These are phyloP conservation scores for Quercus dentata DNA, from an alignment of 306 rosid species.

Conservation along the genomic window DNA sequence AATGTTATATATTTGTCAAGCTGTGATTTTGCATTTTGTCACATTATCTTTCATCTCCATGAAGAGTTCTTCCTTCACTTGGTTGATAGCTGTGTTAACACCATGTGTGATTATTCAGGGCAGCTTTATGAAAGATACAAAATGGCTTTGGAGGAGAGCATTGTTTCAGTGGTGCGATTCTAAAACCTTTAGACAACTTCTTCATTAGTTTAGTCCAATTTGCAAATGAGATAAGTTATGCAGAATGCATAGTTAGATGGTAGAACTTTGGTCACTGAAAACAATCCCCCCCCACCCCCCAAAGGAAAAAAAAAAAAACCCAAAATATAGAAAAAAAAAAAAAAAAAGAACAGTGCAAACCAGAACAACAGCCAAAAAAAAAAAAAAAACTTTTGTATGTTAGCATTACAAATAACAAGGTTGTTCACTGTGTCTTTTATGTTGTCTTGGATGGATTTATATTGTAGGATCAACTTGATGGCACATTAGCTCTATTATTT, in stretches of 20 bases:
- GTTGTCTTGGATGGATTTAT: not conserved
- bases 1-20: not conserved
- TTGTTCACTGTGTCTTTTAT: not conserved
- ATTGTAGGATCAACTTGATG: not conserved
- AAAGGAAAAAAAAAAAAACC: too few relatives aligned
- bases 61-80: not conserved
- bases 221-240: not conserved
- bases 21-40: not conserved
- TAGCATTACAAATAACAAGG: not conserved
- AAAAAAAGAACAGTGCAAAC: not conserved
- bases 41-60: not conserved
- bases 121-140: slow-evolving; percentile 3
- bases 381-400: not conserved
- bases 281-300: too few relatives aligned
- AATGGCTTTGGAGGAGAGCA: not conserved
- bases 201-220: not conserved
- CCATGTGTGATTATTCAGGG: not conserved
- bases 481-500: not conserved
- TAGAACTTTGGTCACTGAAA: not conserved
- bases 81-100: not conserved
- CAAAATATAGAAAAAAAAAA: not conserved
- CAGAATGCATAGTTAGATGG: not conserved
- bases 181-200: not conserved
- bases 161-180: not conserved
- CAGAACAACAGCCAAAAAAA: not conserved